Base-by-base conservation (phyloP, 1,284 basidiomycete species). In the Fistulina hepatica region DNA sequence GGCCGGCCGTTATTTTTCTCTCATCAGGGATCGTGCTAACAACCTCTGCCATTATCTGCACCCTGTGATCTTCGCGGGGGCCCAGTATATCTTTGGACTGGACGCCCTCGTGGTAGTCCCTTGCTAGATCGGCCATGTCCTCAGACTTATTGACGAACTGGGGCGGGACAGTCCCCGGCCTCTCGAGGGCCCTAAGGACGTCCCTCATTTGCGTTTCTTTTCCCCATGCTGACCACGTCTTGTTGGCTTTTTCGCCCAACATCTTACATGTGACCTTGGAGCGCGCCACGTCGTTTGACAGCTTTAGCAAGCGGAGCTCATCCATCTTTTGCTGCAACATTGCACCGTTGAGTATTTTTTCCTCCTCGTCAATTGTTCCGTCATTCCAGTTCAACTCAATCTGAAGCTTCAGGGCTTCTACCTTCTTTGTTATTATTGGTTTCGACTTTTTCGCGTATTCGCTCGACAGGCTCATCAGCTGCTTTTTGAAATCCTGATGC, bases 41-140 rank as follows among this genome's bases (percentile, higher is more conserved):
- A 4, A 31, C 15, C 6, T n/a, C 17, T 6, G n/a, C 27, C n/a
- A 6, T 13, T 6, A 6, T 6, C 27, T 30, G n/a, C 27, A 30
- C 27, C 8, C 40, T 22, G 6, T 37, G 24, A n/a, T 30, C n/a
- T 6, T 30, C 27, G 3, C 40, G 33, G 4, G 15, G 11, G 6
- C 6, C 11, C 2, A 25, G 26, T 9, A 8, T 26, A 7, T 30
- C 20, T 2, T 5, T 1, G 7, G 23, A 16, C 23, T 44, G 43
- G 2, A 39, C 30, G 23, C 40, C 35, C n/a, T 37, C 11, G 16
- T 45, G 41, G 31, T 43, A 46, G 33, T 42, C 24, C 17, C 41
- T 4, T 7, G 41, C 38, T 12, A 49, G 34, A 10, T 28, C 37
- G 3, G 43, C 33, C 54, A 55, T 56, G 3, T 25, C 6, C 10